Evolutionary conservation across 2,329 filamentous ascomycete genomes (phyloP).

Genomic region (Colletotrichum costaricense): DNA sequence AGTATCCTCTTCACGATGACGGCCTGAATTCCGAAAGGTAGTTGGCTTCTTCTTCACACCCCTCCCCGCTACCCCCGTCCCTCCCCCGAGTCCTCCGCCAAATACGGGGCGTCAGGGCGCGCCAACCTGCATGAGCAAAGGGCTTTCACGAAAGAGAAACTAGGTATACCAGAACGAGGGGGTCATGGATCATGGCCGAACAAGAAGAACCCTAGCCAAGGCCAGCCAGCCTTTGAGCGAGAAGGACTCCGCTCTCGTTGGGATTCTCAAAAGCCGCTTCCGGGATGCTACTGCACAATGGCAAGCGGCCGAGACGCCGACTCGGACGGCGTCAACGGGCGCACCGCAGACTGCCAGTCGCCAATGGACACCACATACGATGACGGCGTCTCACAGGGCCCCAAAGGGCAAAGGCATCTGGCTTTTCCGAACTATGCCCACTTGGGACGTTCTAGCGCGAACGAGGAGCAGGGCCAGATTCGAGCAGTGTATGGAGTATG

Average conservation of each 20-base stretch:
- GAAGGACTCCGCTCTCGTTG: slow-evolving; percentile 11
- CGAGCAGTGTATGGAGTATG: slow-evolving; percentile 18
- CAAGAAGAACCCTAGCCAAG: not conserved
- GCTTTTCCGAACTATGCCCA: slow-evolving; percentile 20
- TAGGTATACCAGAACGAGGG: too few species aligned
- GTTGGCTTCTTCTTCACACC: slow-evolving; percentile 2
- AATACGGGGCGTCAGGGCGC: slow-evolving; percentile 27
- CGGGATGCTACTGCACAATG: slow-evolving; percentile 13
- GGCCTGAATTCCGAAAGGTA: not conserved
- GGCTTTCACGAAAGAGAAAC: not conserved
- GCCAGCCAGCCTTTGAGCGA: not conserved
- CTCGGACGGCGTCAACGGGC: slow-evolving; percentile 31
- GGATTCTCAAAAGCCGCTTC: slow-evolving; percentile 26
- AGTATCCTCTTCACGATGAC: slow-evolving; percentile 23
- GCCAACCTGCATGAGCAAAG: slow-evolving; percentile 22
- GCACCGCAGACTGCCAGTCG: slow-evolving; percentile 18
- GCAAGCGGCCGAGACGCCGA: slow-evolving; percentile 21
- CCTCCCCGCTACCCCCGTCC: not conserved
- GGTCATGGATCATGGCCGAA: not conserved
- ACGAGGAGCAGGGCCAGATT: not conserved
- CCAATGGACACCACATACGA: slow-evolving; percentile 11
- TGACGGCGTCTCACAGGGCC: slow-evolving; percentile 27
- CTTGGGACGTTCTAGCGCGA: slow-evolving; percentile 17
- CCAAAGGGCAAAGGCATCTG: not conserved
- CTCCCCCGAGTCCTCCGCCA: slow-evolving; percentile 9